Evolutionary conservation across 2,329 filamentous ascomycete species (phyloP).

Genomic region (Aspergillus texensis): DNA sequence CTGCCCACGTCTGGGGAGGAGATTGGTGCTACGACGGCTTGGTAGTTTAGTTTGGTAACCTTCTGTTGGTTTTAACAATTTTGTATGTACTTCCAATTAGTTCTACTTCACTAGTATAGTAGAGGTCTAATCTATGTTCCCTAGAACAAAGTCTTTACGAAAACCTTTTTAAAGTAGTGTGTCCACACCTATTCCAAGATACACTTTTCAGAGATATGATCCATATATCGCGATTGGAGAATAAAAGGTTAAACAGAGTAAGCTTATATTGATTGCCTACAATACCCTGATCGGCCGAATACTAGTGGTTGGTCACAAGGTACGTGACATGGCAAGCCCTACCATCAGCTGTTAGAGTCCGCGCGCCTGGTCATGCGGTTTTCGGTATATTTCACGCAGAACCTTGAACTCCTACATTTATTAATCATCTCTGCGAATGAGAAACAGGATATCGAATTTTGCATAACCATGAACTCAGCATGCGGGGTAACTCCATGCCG

Average conservation of each 20-base stretch:
- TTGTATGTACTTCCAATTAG: background rate
- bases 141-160: accelerated
- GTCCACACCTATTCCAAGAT: background rate
- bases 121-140: too few species aligned
- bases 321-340: too few species aligned
- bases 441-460: background rate
- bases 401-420: too few species aligned
- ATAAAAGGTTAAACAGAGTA: too few species aligned
- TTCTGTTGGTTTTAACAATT: background rate
- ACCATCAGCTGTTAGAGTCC: too few species aligned
- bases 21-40: constrained; percentile 19
- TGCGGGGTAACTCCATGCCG: background rate
- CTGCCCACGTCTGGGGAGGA: constrained; percentile 14
- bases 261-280: too few species aligned
- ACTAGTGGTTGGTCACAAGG: too few species aligned
- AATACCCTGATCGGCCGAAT: too few species aligned
- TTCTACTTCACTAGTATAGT: background rate
- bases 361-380: too few species aligned
- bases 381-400: too few species aligned
- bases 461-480: background rate
- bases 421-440: too few species aligned
- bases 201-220: background rate
- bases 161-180: background rate
- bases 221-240: too few species aligned
- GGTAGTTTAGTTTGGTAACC: background rate